phyloP scores from a whole-genome alignment of 2,329 filamentous ascomycete genomes.

The Penicillium sp. region DNA sequence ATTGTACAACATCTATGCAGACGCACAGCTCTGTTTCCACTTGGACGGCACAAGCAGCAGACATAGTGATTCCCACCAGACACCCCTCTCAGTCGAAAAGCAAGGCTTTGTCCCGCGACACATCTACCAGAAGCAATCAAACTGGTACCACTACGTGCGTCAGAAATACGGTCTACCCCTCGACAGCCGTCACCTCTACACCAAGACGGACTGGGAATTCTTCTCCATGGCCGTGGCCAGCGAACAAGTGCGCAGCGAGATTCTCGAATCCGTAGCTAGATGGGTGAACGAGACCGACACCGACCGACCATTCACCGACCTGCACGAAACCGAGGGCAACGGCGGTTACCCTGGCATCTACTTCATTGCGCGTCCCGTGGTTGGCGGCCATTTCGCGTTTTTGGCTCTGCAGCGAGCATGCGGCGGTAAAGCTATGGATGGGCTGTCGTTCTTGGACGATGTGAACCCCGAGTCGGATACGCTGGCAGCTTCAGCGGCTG shows the following conservation, averaged over 20 bases:
- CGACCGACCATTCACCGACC: slow-evolving; percentile 73
- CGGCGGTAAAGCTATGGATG: slow-evolving; percentile 61
- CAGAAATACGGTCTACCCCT: slow-evolving; percentile 80
- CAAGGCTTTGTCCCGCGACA: slow-evolving; percentile 65
- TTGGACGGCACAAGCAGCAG: slow-evolving; percentile 26
- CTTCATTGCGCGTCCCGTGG: slow-evolving; percentile 79
- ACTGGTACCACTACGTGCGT: slow-evolving; percentile 74
- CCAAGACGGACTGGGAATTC: slow-evolving; percentile 89
- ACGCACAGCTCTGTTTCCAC: slow-evolving; percentile 78
- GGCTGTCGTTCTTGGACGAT: slow-evolving; percentile 48
- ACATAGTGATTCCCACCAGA: slow-evolving; percentile 17
- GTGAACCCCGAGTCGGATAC: slow-evolving; percentile 21
- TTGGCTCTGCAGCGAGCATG: slow-evolving; percentile 78
- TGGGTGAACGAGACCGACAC: slow-evolving; percentile 83
- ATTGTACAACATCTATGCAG: slow-evolving; percentile 80
- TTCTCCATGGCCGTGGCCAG: slow-evolving; percentile 78
- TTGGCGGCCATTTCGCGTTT: slow-evolving; percentile 82
- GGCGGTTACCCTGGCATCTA: slow-evolving; percentile 70
- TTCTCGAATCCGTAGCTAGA: slow-evolving; percentile 67
- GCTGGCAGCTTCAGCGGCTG: slow-evolving; percentile 23
- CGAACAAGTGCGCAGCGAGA: slow-evolving; percentile 63
- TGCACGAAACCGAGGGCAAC: slow-evolving; percentile 74
- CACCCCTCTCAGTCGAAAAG: slow-evolving; percentile 28
- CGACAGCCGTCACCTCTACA: slow-evolving; percentile 76
- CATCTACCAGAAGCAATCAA: slow-evolving; percentile 74